Conservation (phyloP, 2,329 filamentous ascomycete genomes). For the Epicoccum sorghinum region DNA sequence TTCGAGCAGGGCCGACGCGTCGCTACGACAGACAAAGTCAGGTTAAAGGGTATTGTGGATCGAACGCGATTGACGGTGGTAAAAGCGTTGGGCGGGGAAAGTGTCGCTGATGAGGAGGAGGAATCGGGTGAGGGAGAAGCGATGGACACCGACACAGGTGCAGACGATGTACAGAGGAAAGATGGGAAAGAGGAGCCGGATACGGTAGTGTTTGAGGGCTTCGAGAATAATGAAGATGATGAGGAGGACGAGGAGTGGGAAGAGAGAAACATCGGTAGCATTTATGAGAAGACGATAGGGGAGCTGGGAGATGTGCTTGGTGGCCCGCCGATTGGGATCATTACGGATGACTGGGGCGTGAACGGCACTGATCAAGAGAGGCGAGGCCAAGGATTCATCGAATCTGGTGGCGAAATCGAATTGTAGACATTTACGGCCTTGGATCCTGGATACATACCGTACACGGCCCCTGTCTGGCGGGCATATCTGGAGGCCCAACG, state of each 20-base stretch:
- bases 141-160: slow-evolving; percentile 43
- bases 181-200: slow-evolving; percentile 20
- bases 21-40: slow-evolving; percentile 86
- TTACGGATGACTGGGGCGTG: slow-evolving; percentile 49
- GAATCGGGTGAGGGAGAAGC: slow-evolving; percentile 19
- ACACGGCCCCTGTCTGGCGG: too few relatives aligned
- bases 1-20: slow-evolving; percentile 68
- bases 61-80: slow-evolving; percentile 74
- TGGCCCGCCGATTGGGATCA: slow-evolving; percentile 53
- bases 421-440: slow-evolving; percentile 2
- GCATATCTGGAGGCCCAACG: too few relatives aligned
- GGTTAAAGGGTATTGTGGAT: slow-evolving; percentile 81
- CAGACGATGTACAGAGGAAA: slow-evolving; percentile 8
- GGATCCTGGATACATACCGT: too few relatives aligned
- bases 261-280: slow-evolving; percentile 56
- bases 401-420: slow-evolving; percentile 19
- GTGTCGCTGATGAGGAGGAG: slow-evolving; percentile 48
- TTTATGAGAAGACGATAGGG: slow-evolving; percentile 82
- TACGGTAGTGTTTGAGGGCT: slow-evolving; percentile 38
- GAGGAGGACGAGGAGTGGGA: slow-evolving; percentile 50
- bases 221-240: slow-evolving; percentile 51
- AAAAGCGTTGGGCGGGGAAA: slow-evolving; percentile 66
- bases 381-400: slow-evolving; percentile 19
- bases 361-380: slow-evolving; percentile 18
- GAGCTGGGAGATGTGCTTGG: slow-evolving; percentile 73